Conservation (phyloP, 2,329 filamentous ascomycete species). For the Phaeomoniella chlamydospora region DNA sequence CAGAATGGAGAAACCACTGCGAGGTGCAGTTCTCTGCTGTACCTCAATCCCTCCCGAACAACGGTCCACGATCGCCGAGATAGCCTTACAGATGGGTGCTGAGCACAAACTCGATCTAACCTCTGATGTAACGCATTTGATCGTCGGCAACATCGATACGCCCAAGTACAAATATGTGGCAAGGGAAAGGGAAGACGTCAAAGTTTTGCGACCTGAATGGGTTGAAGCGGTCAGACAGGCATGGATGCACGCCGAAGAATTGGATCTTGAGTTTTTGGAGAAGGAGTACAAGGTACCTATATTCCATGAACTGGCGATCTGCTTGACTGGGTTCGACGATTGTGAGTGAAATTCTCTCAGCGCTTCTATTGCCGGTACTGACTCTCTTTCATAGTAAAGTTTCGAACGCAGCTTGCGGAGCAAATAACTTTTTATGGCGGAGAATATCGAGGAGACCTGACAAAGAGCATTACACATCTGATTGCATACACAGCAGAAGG, state of each 20-base stretch:
- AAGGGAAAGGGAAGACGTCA: slow-evolving; percentile 72
- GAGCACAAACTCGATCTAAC: slow-evolving; percentile 81
- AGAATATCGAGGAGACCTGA: slow-evolving; percentile 77
- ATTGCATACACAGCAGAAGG: slow-evolving; percentile 67
- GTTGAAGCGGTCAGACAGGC: slow-evolving; percentile 62
- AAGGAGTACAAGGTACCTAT: slow-evolving; percentile 30
- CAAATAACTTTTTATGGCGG: slow-evolving; percentile 58
- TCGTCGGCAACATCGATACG: slow-evolving; percentile 79
- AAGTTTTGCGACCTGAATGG: slow-evolving; percentile 70
- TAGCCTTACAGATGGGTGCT: slow-evolving; percentile 69
- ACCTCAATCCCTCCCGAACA: slow-evolving; percentile 70
- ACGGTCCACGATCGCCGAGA: slow-evolving; percentile 32
- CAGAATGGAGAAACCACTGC: slow-evolving; percentile 10
- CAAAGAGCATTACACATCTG: slow-evolving; percentile 72
- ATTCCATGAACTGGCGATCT: slow-evolving; percentile 43
- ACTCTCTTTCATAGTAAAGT: slow-evolving; percentile 29
- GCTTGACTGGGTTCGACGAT: slow-evolving; percentile 57
- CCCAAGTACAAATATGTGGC: slow-evolving; percentile 94
- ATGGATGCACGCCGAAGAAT: slow-evolving; percentile 68
- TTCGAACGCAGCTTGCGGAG: slow-evolving; percentile 57
- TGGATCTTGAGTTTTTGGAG: slow-evolving; percentile 60
- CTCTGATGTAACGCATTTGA: slow-evolving; percentile 86
- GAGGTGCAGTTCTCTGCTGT: slow-evolving; percentile 67
- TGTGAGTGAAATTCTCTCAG: slow-evolving; percentile 22
- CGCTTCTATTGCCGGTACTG: slow-evolving; percentile 1